phyloP scores from a whole-genome alignment of 371 early-diverging fungal species.

The Syncephalastrum monosporum region DNA sequence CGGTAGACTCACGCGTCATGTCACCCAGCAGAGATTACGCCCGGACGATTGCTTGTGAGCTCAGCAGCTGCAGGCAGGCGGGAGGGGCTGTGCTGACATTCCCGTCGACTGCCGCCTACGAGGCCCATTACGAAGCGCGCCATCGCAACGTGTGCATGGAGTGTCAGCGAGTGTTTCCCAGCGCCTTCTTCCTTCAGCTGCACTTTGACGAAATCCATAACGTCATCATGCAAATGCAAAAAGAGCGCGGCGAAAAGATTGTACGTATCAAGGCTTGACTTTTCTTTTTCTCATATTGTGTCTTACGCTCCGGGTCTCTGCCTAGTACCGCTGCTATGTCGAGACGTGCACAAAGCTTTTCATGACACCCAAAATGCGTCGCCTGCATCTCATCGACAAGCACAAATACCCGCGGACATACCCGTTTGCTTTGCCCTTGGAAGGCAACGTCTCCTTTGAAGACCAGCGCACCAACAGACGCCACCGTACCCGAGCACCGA shows the following conservation, averaged over 20 bases:
- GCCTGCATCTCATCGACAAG: slow-evolving; percentile 64
- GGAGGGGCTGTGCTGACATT: slow-evolving; percentile 19
- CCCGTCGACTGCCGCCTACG: slow-evolving; percentile 44
- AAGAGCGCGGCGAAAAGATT: slow-evolving; percentile 60
- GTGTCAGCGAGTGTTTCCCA: slow-evolving; percentile 55
- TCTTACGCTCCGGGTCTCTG: neutral
- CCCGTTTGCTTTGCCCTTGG: slow-evolving; percentile 62
- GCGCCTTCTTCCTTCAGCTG: slow-evolving; percentile 46
- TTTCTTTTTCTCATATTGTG: neutral
- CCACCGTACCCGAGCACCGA: neutral
- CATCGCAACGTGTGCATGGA: slow-evolving; percentile 54
- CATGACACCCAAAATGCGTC: slow-evolving; percentile 50
- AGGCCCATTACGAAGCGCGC: slow-evolving; percentile 55
- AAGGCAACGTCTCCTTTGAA: slow-evolving; percentile 44
- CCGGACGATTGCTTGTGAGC: slow-evolving; percentile 27
- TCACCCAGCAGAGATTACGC: slow-evolving; percentile 3
- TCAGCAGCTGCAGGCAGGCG: slow-evolving; percentile 15
- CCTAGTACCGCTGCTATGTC: slow-evolving; percentile 72
- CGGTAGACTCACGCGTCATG: neutral
- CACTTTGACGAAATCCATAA: slow-evolving; percentile 63
- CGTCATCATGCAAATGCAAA: slow-evolving; percentile 42
- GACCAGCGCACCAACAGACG: slow-evolving; percentile 21
- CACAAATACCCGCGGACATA: slow-evolving; percentile 66
- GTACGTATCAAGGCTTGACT: slow-evolving; percentile 27
- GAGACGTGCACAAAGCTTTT: slow-evolving; percentile 56